Evolutionary conservation across 352 stramenopile genomes (phyloP).

Genomic region (Globisporangium cederbergense): DNA sequence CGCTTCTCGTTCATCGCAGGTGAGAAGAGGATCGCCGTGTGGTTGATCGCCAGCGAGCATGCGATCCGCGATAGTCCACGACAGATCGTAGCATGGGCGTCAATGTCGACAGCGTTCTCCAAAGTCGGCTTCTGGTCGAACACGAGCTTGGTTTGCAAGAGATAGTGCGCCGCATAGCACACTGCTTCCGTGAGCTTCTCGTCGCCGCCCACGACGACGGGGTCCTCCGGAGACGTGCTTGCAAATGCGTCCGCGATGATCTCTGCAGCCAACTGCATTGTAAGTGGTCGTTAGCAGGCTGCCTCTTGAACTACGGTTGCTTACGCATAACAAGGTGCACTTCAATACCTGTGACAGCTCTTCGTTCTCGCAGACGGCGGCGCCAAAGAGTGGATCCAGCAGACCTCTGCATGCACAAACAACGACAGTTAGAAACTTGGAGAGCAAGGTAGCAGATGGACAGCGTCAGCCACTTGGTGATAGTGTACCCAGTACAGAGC

Average conservation of each 20-base stretch:
- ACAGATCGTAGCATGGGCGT: constrained; percentile 19
- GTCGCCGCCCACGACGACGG: constrained; percentile 5
- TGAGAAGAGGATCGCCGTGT: constrained; percentile 33
- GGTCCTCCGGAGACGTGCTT: constrained; percentile 19
- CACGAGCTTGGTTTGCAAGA: constrained; percentile 26
- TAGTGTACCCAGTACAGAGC: constrained; percentile 33
- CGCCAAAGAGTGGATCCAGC: constrained; percentile 36
- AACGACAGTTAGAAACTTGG: background rate
- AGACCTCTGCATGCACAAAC: constrained; percentile 26
- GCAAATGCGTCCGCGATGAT: constrained; percentile 65
- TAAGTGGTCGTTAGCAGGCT: background rate
- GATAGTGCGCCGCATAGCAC: constrained; percentile 20
- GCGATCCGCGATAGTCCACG: constrained; percentile 39
- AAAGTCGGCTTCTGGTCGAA: constrained; percentile 17
- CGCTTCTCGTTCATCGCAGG: constrained; percentile 12
- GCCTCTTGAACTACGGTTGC: no score
- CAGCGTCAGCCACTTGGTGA: no score
- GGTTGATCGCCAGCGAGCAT: constrained; percentile 45
- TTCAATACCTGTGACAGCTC: constrained; percentile 31
- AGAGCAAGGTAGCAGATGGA: background rate
- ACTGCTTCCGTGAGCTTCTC: constrained; percentile 28
- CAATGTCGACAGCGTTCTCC: constrained; percentile 15
- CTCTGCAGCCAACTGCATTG: constrained; percentile 46
- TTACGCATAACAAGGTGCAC: no score
- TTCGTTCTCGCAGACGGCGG: constrained; percentile 29